phyloP scores from a whole-genome alignment of 2,329 filamentous ascomycete genomes.

The Claviceps africana region DNA sequence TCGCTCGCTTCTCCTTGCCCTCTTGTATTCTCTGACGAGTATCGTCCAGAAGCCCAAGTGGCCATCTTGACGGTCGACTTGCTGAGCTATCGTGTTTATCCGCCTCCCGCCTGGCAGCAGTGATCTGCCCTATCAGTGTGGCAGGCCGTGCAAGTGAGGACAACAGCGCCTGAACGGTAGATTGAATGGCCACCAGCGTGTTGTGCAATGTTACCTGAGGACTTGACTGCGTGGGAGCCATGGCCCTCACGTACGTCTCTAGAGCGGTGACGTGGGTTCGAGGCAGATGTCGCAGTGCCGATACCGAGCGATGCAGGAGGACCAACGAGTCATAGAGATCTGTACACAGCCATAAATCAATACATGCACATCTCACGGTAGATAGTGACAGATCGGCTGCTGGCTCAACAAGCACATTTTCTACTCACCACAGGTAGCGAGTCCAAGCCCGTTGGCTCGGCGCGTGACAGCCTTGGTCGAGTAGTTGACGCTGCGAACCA shows the following conservation, averaged over 20 bases:
- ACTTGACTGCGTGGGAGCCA: constrained; percentile 54
- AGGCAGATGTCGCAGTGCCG: constrained; percentile 54
- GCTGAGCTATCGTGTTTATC: constrained; percentile 66
- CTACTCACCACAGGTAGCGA: constrained; percentile 43
- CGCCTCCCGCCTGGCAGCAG: constrained; percentile 57
- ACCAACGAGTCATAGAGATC: constrained; percentile 56
- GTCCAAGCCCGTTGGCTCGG: constrained; percentile 58
- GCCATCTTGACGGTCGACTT: constrained; percentile 63
- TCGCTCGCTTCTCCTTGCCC: constrained; percentile 70
- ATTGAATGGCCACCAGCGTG: constrained; percentile 64
- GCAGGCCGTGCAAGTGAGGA: constrained; percentile 66
- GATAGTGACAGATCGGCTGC: too few species aligned
- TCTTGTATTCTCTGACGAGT: constrained; percentile 68
- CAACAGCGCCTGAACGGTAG: constrained; percentile 70
- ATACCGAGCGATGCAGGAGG: constrained; percentile 37
- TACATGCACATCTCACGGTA: too few species aligned
- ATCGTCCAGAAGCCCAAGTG: constrained; percentile 71
- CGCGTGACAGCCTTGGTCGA: constrained; percentile 72
- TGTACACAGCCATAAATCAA: constrained; percentile 11
- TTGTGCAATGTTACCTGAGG: constrained; percentile 63
- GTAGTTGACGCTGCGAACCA: constrained; percentile 71
- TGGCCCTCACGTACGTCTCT: constrained; percentile 53
- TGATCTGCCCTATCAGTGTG: constrained; percentile 62
- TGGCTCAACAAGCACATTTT: too few species aligned
- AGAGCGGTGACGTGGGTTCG: constrained; percentile 54